Evolutionary conservation across 2,329 filamentous ascomycete genomes (phyloP).

Genomic region (Penicillium verrucosum): DNA sequence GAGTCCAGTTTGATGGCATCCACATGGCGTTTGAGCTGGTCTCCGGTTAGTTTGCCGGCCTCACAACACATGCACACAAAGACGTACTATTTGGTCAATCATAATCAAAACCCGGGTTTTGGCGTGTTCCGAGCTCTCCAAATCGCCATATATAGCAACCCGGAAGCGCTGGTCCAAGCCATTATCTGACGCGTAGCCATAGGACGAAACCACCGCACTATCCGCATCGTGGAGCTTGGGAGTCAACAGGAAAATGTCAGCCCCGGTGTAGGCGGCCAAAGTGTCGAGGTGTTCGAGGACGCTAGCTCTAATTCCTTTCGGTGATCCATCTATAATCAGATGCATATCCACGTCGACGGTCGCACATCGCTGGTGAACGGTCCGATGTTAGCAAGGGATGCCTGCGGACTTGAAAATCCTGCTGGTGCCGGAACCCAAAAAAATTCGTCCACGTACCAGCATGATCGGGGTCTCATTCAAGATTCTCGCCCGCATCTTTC

Average conservation of each 20-base stretch:
- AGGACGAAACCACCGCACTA: constrained; percentile 69
- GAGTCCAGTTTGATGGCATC: constrained; percentile 80
- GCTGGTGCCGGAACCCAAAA: constrained; percentile 8
- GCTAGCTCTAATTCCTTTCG: constrained; percentile 66
- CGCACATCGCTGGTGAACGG: constrained; percentile 68
- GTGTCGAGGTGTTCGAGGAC: constrained; percentile 84
- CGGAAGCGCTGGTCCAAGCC: constrained; percentile 84
- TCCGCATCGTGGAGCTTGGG: constrained; percentile 80
- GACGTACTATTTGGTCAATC: constrained; percentile 82
- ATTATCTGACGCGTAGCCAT: constrained; percentile 73
- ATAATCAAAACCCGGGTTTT: constrained; percentile 95
- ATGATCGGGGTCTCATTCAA: constrained; percentile 89
- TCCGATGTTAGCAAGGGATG: constrained; percentile 20
- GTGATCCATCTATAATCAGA: constrained; percentile 74
- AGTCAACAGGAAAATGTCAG: constrained; percentile 92
- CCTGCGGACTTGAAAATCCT: constrained; percentile 6
- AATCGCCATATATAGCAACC: constrained; percentile 91
- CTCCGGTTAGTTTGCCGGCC: constrained; percentile 19
- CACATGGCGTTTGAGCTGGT: constrained; percentile 56
- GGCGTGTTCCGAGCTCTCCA: constrained; percentile 91
- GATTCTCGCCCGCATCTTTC: constrained; percentile 84
- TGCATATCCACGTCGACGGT: constrained; percentile 91
- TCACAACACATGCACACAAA: constrained; percentile 13
- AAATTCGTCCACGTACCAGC: constrained; percentile 62
- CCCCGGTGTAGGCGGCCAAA: constrained; percentile 82